Base-by-base conservation (phyloP, 1,284 basidiomycete genomes). In the Veloboletus limbatus region DNA sequence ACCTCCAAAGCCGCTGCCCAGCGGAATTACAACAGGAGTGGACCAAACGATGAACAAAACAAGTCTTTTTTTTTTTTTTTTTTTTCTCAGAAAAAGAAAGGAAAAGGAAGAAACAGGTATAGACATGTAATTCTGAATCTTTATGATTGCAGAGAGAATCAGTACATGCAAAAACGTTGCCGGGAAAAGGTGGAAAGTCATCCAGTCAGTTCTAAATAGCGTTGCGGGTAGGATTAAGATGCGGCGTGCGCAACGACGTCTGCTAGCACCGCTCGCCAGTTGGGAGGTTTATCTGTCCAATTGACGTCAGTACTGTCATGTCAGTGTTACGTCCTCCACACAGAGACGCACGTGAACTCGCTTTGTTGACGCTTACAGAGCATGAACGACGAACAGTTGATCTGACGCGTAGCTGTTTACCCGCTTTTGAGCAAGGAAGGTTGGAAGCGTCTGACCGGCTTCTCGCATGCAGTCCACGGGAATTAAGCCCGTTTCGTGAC, bases 401-500 rank as follows among this genome's bases (percentile, higher is more conserved):
- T 38, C 34, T 5, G 48, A 25, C 9, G 22, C 47, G 31, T 60
- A 74, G 57, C 71, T 70, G 53, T 72, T 76, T 22, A 76, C 65
- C 39, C 74, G 62, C 60, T 78, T 79, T 45, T 73, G 65, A 24
- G 70, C 68, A 39, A 80, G 58, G 62, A 81, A 81, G 3, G 66
- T 64, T 0, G 78, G 71, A 14, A 79, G 57, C n/a, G 72, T 68
- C 56, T 79, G 69, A 14, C 72, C 69, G 25, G 62, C 55, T 25
- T 70, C 68, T 21, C 77, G 66, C 54, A 85, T 65, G 57, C 82
- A 85, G 55, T 84, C 81, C 22, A 84, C 67, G 3, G 83, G 84
- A 35, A 85, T 81, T 32, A 77, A 55, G 2, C 75, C 75, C 31
- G 54, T 43, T 14, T 54, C 48, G 21, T 28, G 43, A 42, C 25